Percentiles rank a stretch among this genome's conserved stretches.
Conservation (phyloP, 2,329 filamentous ascomycete genomes). For the Harringtonia aguacate region DNA sequence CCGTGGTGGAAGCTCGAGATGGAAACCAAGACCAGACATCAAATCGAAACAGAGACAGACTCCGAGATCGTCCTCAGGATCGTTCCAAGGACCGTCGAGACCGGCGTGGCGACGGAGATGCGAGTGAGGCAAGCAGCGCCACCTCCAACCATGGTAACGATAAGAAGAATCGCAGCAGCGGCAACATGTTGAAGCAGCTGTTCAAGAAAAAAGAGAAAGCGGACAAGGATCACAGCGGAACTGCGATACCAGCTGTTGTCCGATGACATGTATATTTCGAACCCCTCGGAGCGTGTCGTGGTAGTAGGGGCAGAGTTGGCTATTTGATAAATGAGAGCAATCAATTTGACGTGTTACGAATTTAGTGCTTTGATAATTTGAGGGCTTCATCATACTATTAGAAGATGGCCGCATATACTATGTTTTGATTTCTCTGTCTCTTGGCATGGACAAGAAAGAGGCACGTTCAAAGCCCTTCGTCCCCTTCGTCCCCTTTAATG, state of each 20-base stretch:
- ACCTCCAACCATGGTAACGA: conserved; percentile 10
- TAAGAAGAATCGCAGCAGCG: conserved; percentile 20
- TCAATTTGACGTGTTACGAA: too few relatives aligned
- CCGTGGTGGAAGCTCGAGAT: conserved; percentile 7
- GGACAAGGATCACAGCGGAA: conserved; percentile 17
- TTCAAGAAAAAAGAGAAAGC: conserved; percentile 45
- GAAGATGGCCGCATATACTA: too few relatives aligned
- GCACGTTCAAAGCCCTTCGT: not conserved
- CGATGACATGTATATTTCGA: too few relatives aligned
- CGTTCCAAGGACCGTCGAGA: not conserved
- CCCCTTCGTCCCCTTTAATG: not conserved
- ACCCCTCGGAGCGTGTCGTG: too few relatives aligned
- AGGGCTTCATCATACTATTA: too few relatives aligned
- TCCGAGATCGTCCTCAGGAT: not conserved
- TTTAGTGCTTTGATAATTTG: too few relatives aligned
- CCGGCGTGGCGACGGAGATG: not conserved
- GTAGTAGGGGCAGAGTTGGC: not conserved
- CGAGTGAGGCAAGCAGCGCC: not conserved
- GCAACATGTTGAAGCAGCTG: conserved; percentile 45
- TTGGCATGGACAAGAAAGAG: too few relatives aligned
- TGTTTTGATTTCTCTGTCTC: too few relatives aligned
- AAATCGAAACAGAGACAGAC: conserved; percentile 1
- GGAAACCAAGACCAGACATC: conserved; percentile 12
- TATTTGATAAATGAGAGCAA: too few relatives aligned
- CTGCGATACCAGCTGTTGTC: not conserved